Base-by-base conservation (phyloP, 2,329 filamentous ascomycete species). In the Coniochaeta sp. region DNA sequence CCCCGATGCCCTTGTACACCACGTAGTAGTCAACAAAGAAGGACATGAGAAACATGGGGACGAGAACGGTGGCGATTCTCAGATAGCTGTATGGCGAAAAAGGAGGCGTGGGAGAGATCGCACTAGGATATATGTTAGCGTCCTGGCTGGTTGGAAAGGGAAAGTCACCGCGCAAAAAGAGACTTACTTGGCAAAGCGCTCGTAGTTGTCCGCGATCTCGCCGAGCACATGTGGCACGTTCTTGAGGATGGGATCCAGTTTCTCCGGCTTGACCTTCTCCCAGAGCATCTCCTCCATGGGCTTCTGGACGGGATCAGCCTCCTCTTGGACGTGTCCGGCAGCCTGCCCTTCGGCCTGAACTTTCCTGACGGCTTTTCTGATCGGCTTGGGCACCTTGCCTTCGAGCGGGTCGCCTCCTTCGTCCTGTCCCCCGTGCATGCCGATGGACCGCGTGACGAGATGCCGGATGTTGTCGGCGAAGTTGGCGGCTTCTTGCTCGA, bases 11-110 rank as follows among this genome's bases (percentile, higher is more conserved):
- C 32, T 56, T 56, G n/a, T 56, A 56, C 17, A 56, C 54, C 54
- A 56, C 38, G 54, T 56, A 56, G 54, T 56, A 56, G n/a, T 56
- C 38, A 17, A 56, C 54, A 38, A 56, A 56, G n/a, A 56, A 38
- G 22, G 54, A 56, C 54, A 38, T 56, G 16, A 56, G n/a, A 14
- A 56, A 38, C n/a, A 56, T n/a, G 12, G 54, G 54, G 10, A n/a
- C 30, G 2, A 56, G 54, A n/a, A 56, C 30, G 17, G 54, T 32
- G 24, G 14, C 30, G 19, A 56, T 22, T 24, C 54, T 4, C 54
- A 56, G 16, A 38, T 56, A 56, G 19, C 9, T 9, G 17, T 56
- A 34, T 22, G 30, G 54, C 17, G 54, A 56, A 24, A 56, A 56
- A 2, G 54, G 54, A 9, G 54, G 54, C 7, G 17, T 36, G 14